These are phyloP conservation scores for Aspergillus sp. DNA, from an alignment of 2,329 filamentous ascomycete species.

Conservation along the genomic window DNA sequence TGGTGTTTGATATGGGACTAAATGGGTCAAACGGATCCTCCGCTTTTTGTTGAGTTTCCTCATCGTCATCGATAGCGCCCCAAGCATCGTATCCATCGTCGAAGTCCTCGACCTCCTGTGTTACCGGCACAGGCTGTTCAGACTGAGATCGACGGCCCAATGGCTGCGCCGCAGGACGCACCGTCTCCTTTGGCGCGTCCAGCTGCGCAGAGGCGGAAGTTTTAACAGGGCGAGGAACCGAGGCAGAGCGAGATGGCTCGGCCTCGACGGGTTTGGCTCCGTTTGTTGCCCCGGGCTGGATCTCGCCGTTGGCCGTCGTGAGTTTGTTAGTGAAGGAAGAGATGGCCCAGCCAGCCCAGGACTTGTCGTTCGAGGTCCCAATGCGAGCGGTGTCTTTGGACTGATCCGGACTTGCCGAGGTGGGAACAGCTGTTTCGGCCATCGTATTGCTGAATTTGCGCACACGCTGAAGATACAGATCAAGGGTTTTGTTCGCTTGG, in stretches of 20 bases:
- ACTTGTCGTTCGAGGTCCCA: slow-evolving; percentile 68
- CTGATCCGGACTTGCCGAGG: slow-evolving; percentile 52
- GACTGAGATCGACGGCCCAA: slow-evolving; percentile 41
- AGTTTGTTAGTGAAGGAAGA: slow-evolving; percentile 97
- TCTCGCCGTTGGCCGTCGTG: slow-evolving; percentile 79
- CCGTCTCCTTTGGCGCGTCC: slow-evolving; percentile 19
- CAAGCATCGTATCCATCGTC: slow-evolving; percentile 71
- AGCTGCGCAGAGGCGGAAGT: slow-evolving; percentile 26
- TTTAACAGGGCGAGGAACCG: slow-evolving; percentile 45
- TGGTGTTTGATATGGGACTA: slow-evolving; percentile 30
- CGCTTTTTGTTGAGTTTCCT: slow-evolving; percentile 47
- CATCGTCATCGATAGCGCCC: slow-evolving; percentile 64
- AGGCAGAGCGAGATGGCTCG: slow-evolving; percentile 44
- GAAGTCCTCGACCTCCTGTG: slow-evolving; percentile 50
- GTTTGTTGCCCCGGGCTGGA: slow-evolving; percentile 61
- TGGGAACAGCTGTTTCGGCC: slow-evolving; percentile 75
- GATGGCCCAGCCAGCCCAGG: slow-evolving; percentile 96
- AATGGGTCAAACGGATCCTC: slow-evolving; percentile 38
- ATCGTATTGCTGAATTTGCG: slow-evolving; percentile 74
- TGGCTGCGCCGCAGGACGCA: slow-evolving; percentile 25
- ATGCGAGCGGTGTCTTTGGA: slow-evolving; percentile 63
- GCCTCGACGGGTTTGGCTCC: slow-evolving; percentile 44
- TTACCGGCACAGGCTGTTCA: slow-evolving; percentile 36
- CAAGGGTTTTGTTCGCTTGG: slow-evolving; percentile 84
- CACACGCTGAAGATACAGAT: slow-evolving; percentile 78